phyloP scores from a whole-genome alignment of 495 filamentous ascomycete species.

The Penicillium turbatum region DNA sequence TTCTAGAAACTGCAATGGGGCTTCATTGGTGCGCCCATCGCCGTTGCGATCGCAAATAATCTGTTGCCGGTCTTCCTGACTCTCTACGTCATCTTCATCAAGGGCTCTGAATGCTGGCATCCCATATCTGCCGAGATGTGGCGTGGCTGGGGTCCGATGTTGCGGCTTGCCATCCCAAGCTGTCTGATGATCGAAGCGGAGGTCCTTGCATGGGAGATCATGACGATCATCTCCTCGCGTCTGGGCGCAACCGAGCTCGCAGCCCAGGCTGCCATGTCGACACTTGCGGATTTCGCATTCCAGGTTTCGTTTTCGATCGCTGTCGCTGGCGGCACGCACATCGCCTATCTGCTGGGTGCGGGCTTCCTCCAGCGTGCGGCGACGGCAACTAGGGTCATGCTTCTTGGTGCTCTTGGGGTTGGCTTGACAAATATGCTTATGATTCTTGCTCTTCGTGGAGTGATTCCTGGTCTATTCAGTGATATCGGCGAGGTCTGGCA shows the following conservation, averaged over 20 bases:
- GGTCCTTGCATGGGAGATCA: slow-evolving; percentile 53
- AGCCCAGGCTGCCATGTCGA: slow-evolving; percentile 56
- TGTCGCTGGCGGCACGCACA: slow-evolving; percentile 58
- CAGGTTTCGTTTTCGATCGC: slow-evolving; percentile 60
- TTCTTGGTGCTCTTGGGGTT: slow-evolving; percentile 18
- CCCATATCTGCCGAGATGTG: slow-evolving; percentile 47
- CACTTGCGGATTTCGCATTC: slow-evolving; percentile 52
- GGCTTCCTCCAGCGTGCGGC: slow-evolving; percentile 29
- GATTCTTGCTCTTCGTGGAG: slow-evolving; percentile 1
- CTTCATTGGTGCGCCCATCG: slow-evolving; percentile 56
- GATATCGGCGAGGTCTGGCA: slow-evolving; percentile 34
- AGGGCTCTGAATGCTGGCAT: slow-evolving; percentile 52
- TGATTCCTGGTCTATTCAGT: slow-evolving; percentile 35
- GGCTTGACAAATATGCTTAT: slow-evolving; percentile 26
- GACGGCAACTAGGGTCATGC: slow-evolving; percentile 19
- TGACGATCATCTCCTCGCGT: slow-evolving; percentile 49
- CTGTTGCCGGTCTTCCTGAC: slow-evolving; percentile 50
- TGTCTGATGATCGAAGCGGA: slow-evolving; percentile 55
- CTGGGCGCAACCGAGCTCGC: slow-evolving; percentile 41
- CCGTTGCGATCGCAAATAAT: slow-evolving; percentile 50
- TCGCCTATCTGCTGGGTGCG: slow-evolving; percentile 61
- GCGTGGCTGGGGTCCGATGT: slow-evolving; percentile 52
- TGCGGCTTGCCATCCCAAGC: slow-evolving; percentile 53
- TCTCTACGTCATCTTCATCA: slow-evolving; percentile 48
- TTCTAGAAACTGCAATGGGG: slow-evolving; percentile 43